Evolutionary conservation across 495 filamentous ascomycete species (phyloP), one percentile per base, ranked within the genome.

Genomic region (Amorphotheca resinae): DNA sequence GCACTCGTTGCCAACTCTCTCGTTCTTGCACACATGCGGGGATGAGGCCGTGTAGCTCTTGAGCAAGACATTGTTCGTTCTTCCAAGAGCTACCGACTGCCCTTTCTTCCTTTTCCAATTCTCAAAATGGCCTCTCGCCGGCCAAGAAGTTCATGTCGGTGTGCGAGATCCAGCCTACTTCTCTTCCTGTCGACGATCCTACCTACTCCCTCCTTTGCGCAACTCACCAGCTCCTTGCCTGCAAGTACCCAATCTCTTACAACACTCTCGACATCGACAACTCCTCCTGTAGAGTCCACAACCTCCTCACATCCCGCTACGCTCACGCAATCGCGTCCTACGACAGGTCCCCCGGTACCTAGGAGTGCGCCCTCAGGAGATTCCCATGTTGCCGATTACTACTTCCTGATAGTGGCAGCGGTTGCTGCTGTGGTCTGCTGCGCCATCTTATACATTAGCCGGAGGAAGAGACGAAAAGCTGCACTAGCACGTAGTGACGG

Each of bases 381-480:
- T 11, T 14, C 15, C n/a, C 46, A 52, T 17, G 50, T 55, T 21
- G 53, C 60, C 39, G 55, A 61, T 40, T 63, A 57, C 45, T 63
- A 61, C 42, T 63, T 54, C 41, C 40, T 54, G 25, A 47, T 54
- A 9, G 38, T 50, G 3, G 43, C 44, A 1, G 35, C 32, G 16
- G 43, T 28, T 16, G 39, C 50, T 30, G 43, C 61, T 22, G 36
- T 59, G 28, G 20, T 61, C 42, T 50, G 43, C 22, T 12, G 61
- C 38, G 38, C 44, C 33, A 43, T 60, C n/a, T 38, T 60, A 26
- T 50, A 51, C 21, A 16, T 60, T 9, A 22, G 48, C 1, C 22
- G 34, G 1, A 23, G 45, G 17, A 51, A 47, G 22, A 48, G 43
- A n/a, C 42, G 45, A 11, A 50, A 54, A 26, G 44, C 44, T 14